phyloP scores from a whole-genome alignment of 2,329 filamentous ascomycete genomes.

The Apiospora kogelbergensis region DNA sequence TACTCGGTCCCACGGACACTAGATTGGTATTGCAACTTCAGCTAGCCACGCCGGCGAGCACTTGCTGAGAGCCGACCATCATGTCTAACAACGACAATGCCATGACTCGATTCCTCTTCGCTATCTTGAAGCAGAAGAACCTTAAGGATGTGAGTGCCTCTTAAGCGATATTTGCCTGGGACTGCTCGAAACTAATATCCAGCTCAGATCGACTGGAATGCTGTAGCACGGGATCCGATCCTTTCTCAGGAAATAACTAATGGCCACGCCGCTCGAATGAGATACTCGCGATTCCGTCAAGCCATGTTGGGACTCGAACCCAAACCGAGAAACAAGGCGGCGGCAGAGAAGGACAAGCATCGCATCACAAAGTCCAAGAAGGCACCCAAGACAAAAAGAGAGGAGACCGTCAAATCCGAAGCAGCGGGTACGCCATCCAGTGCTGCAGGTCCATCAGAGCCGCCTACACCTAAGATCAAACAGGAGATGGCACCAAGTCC shows the following conservation, averaged over 20 bases:
- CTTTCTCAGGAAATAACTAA: constrained; percentile 56
- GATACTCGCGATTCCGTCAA: constrained; percentile 53
- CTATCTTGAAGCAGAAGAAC: constrained; percentile 59
- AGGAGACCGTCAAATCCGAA: constrained; percentile 41
- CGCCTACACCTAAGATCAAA: constrained; percentile 34
- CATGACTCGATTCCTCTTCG: constrained; percentile 59
- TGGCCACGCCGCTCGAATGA: constrained; percentile 61
- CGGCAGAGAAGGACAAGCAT: constrained; percentile 42
- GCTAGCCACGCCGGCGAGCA: neutral
- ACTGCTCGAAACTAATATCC: constrained; percentile 17
- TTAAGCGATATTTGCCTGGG: neutral
- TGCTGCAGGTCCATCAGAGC: constrained; percentile 22
- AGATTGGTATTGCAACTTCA: neutral
- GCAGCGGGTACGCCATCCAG: constrained; percentile 20
- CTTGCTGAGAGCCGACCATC: constrained; percentile 21
- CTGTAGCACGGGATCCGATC: constrained; percentile 55
- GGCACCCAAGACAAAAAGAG: constrained; percentile 37
- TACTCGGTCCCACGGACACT: constrained; percentile 20
- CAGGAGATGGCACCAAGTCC: constrained; percentile 34
- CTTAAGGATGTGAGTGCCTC: constrained; percentile 56
- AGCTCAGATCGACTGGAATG: constrained; percentile 58
- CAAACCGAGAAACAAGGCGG: constrained; percentile 44
- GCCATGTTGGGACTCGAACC: constrained; percentile 49
- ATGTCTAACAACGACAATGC: constrained; percentile 59
- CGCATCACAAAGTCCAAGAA: constrained; percentile 48